Evolutionary conservation across 225 moss, liverwort and hornwort genomes (phyloP), one percentile per base, ranked within the genome.

Genomic region (Marchantia polymorpha): DNA sequence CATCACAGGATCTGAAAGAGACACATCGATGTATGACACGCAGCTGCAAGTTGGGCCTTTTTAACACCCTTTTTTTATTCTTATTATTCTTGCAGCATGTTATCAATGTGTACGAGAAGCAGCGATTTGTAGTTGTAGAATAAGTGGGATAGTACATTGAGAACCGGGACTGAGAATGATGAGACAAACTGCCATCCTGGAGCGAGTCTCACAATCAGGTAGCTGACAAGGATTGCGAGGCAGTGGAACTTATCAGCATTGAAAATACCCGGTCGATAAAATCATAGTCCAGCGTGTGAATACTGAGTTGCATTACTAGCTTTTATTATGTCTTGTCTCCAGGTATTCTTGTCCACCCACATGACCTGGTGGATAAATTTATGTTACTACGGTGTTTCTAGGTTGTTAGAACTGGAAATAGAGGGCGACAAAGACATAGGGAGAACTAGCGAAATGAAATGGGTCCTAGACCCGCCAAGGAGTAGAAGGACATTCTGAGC

Each of bases 51-150:
- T 19, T 19, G 4, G 4, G 9, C 4, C 14, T 12, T 6, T 56
- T 56, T 6, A 56, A 56, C 56, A 13, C 19, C 19, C 56, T 56
- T 19, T 56, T 19, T 56, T 19, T 19, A 1, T 56, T 12, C 3
- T 13, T 78, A 78, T 19, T 19, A 1, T 56, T 12, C 3, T 13
- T 78, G 81, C 83, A 86, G 86, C 83, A 86, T n/a, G 81, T 83
- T 30, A 53, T 86, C 15, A 83, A 76, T 7, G 1, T 86, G 55
- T 86, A 83, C 11, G 81, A 81, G 17, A 75, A 56, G 8, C 78
- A 86, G 26, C 77, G 86, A 50, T 50, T 29, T 52, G 77, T 77
- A 15, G 77, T 77, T 64, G 49, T 77, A 51, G 52, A 52, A 64
- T 77, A 51, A 52, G 19, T 52, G 19, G n/a, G 22, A 59, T 30